These are phyloP conservation scores for Ustanciosporium gigantosporum DNA, from an alignment of 1,284 basidiomycete species.

Conservation along the genomic window DNA sequence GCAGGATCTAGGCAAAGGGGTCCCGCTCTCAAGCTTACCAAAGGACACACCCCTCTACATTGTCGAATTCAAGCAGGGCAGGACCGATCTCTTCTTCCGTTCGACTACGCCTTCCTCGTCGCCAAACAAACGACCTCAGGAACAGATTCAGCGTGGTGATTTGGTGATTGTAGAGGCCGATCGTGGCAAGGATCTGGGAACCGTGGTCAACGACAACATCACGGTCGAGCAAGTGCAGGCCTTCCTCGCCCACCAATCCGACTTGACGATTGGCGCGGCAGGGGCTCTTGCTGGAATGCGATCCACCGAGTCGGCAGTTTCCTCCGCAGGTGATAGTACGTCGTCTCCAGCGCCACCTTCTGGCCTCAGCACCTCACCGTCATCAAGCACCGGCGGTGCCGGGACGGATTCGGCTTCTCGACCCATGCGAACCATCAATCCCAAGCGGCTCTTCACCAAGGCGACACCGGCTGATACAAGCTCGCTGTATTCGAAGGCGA, in stretches of 20 bases:
- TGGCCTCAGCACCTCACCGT: background rate
- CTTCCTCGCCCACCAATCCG: conserved; percentile 50
- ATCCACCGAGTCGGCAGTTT: background rate
- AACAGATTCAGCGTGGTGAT: conserved; percentile 74
- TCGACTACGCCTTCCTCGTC: conserved; percentile 57
- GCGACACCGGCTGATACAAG: conserved; percentile 75
- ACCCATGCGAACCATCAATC: conserved; percentile 64
- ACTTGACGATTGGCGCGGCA: conserved; percentile 28
- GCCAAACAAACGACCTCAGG: conserved; percentile 6
- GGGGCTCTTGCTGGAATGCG: conserved; percentile 1
- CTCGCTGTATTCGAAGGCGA: conserved; percentile 63
- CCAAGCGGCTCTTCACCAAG: conserved; percentile 95
- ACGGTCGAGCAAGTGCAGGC: conserved; percentile 84
- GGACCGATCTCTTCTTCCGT: conserved; percentile 87
- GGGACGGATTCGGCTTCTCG: conserved; percentile 4
- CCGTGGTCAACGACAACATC: conserved; percentile 65
- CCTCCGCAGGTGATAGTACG: background rate
- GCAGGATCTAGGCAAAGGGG: conserved; percentile 80
- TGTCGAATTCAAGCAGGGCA: conserved; percentile 94
- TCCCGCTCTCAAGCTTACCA: conserved; percentile 80
- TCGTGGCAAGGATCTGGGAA: conserved; percentile 87
- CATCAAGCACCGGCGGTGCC: background rate
- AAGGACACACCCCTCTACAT: conserved; percentile 87
- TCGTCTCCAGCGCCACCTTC: background rate
- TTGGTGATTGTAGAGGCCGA: conserved; percentile 96